Percentiles rank a stretch among this genome's conserved stretches.
phyloP scores from a whole-genome alignment of 495 filamentous ascomycete genomes.

The Aspergillus coremiiformis region DNA sequence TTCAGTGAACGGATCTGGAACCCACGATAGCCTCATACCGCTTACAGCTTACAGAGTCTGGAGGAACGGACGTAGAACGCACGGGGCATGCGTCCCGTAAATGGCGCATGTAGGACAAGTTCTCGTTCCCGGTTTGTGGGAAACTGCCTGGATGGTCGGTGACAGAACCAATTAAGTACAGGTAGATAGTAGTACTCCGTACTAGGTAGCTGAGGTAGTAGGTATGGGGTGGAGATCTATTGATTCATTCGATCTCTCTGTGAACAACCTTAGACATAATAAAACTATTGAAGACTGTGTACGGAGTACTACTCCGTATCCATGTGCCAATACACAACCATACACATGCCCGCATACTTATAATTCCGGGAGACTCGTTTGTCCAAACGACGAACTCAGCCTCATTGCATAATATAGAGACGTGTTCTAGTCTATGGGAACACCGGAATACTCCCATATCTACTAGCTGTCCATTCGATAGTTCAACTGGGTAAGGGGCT shows the following conservation, averaged over 20 bases:
- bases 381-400: background rate
- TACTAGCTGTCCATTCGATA: background rate
- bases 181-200: background rate
- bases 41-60: background rate
- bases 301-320: no score
- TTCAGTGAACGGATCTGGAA: background rate
- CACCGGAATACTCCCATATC: background rate
- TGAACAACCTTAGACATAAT: no score
- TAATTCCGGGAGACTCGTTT: background rate
- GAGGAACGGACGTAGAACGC: background rate
- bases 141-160: background rate
- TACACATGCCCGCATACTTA: background rate
- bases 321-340: background rate
- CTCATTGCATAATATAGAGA: background rate
- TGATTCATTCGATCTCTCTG: background rate
- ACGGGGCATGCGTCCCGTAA: background rate
- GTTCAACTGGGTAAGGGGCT: background rate
- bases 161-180: background rate
- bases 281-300: no score
- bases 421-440: slow-evolving; percentile 2
- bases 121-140: background rate
- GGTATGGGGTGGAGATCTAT: background rate
- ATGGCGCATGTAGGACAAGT: background rate
- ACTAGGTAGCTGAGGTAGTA: no score
- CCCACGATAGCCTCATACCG: background rate